Conservation (phyloP, 257 asterid genomes). For the Solanum tarijense region DNA sequence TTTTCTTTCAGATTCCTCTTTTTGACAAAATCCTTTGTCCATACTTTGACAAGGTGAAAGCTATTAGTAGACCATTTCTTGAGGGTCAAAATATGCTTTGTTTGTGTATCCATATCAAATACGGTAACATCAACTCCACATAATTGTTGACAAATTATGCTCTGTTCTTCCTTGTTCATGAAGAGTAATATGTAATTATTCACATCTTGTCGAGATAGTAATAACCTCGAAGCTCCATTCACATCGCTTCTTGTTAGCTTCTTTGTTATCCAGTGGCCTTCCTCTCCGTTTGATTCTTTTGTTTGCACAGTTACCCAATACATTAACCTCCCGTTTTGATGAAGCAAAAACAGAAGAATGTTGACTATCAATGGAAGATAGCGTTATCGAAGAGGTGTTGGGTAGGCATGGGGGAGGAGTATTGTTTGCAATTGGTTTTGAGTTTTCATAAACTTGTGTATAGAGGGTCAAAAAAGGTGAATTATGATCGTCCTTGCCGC, state of each 20-base stretch:
- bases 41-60: neutral
- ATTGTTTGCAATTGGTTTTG: no score
- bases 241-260: neutral
- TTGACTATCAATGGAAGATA: no score
- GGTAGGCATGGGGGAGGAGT: no score
- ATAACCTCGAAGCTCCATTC: neutral
- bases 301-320: neutral
- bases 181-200: neutral
- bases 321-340: no score
- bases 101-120: neutral
- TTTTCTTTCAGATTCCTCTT: neutral
- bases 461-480: no score
- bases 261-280: neutral
- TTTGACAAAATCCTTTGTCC: neutral
- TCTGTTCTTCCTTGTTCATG: neutral
- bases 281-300: no score
- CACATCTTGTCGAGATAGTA: neutral
- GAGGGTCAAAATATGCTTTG: neutral
- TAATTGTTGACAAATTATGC: neutral
- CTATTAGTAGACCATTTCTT: neutral
- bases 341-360: neutral
- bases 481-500: no score
- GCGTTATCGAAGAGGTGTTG: no score
- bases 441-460: no score
- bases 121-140: neutral